These are phyloP conservation scores for Circinella umbellata DNA, from an alignment of 371 early-diverging fungal genomes.

Conservation along the genomic window DNA sequence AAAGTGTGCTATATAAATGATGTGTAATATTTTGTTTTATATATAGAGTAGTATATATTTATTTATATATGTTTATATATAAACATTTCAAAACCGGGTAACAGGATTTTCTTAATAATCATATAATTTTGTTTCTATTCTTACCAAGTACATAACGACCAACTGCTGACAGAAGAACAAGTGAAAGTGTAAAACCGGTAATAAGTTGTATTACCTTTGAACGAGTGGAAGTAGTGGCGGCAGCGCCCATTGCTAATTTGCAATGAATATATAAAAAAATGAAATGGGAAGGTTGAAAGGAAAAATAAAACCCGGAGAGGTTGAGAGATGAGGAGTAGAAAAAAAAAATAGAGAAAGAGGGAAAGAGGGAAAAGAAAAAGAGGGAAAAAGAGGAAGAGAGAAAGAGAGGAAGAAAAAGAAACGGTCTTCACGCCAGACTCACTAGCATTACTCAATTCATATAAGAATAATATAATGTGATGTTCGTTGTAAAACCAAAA, in stretches of 20 bases:
- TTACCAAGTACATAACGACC: conserved; percentile 15
- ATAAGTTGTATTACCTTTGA: conserved; percentile 22
- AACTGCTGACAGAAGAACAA: conserved; percentile 12
- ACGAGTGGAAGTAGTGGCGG: conserved; percentile 19
- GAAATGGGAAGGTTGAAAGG: neutral
- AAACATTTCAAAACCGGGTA: neutral
- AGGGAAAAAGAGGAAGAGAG: no score
- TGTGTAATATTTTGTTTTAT: no score
- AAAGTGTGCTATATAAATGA: no score
- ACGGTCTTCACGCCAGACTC: no score
- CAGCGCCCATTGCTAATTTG: conserved; percentile 14
- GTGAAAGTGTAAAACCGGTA: conserved; percentile 16
- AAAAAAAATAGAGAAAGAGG: neutral
- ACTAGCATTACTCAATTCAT: no score
- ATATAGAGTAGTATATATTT: no score
- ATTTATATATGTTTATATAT: no score
- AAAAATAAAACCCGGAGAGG: no score
- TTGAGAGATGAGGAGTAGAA: conserved; percentile 12
- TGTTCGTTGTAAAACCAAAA: neutral
- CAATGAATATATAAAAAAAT: neutral
- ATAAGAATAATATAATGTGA: no score
- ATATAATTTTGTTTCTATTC: no score
- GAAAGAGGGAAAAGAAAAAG: no score
- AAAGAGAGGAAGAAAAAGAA: no score
- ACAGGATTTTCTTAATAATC: conserved; percentile 1